Base-by-base conservation (phyloP, 2,329 filamentous ascomycete genomes). In the Epichloe glyceriae region DNA sequence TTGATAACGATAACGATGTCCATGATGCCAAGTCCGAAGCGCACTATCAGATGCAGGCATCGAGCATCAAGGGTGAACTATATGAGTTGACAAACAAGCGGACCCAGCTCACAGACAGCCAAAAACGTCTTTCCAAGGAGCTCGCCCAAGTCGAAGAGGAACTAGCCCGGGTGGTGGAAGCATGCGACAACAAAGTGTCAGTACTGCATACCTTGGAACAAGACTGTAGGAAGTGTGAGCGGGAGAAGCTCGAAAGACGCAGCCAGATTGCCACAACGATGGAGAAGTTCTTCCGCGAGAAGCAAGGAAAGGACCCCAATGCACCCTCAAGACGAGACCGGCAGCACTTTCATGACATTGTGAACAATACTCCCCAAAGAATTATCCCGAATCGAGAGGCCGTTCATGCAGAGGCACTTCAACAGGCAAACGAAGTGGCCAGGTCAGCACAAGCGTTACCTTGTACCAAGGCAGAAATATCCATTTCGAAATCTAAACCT, bases 111-210 rank as follows among this genome's bases (percentile, higher is more conserved):
- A 55, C 50, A 20, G 60, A 66, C 52, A 56, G 58, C 11, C 61
- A 62, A 39, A 54, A 53, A 8, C 59, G 61, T 3, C 52, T 68
- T n/a, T 56, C 58, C 1, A 58, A 55, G 30, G 62, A 68, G 50
- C 58, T 67, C 41, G 60, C 60, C 33, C 57, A 62, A 41, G 57
- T 65, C n/a, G 72, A 71, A 61, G 62, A 66, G 35, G 63, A 67
- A 35, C 59, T 74, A 20, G 64, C 61, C 12, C 54, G 53, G n/a
- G 58, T 65, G 3, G 56, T 54, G n/a, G 54, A 59, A 33, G 56
- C 56, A 15, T 64, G 60, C 54, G 60, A 66, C 5, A 58, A 61
- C 20, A 64, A 69, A 53, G 55, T 57, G 38, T 62, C 67, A 14
- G 67, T 64, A 49, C 61, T 72, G 12, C 52, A 57, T 20, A 54